Conservation (phyloP, 1,284 basidiomycete species). For the Boletus semigastroideus region DNA sequence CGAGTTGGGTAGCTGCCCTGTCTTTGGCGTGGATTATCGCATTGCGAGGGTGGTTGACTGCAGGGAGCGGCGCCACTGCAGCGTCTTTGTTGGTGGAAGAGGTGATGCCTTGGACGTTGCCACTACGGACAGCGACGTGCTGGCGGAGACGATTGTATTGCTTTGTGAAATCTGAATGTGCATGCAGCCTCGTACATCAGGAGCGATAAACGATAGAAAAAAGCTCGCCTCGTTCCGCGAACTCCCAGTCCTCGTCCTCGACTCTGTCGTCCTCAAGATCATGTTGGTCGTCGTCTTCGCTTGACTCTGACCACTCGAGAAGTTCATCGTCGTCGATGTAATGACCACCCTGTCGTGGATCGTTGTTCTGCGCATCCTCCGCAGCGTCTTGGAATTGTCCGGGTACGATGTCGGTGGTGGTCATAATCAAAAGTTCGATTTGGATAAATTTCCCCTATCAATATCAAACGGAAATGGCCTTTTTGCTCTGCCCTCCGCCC, state of each 20-base stretch:
- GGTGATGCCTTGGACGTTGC: slow-evolving; percentile 55
- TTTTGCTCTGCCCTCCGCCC: slow-evolving; percentile 8
- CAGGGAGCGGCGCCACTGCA: slow-evolving; percentile 64
- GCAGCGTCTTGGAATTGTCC: slow-evolving; percentile 57
- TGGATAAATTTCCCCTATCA: slow-evolving; percentile 19
- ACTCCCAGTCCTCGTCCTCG: slow-evolving; percentile 92
- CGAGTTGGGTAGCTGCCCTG: slow-evolving; percentile 65
- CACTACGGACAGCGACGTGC: slow-evolving; percentile 73
- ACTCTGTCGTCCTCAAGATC: slow-evolving; percentile 58
- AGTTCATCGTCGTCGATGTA: slow-evolving; percentile 51
- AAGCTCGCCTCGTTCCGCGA: slow-evolving; percentile 67
- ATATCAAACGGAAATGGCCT: background rate
- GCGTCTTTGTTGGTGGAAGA: slow-evolving; percentile 49
- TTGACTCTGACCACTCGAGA: slow-evolving; percentile 39
- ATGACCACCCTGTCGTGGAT: slow-evolving; percentile 36
- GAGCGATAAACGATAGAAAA: background rate
- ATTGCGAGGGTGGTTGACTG: slow-evolving; percentile 65
- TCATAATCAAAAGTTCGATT: slow-evolving; percentile 2
- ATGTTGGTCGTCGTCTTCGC: slow-evolving; percentile 41
- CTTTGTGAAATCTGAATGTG: slow-evolving; percentile 84
- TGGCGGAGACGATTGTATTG: slow-evolving; percentile 92
- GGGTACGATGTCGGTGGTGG: slow-evolving; percentile 28
- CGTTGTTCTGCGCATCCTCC: slow-evolving; percentile 13
- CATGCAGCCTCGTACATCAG: background rate
- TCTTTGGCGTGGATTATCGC: slow-evolving; percentile 41